phyloP scores from a whole-genome alignment of 257 asterid species.

The Gentiana dahurica region DNA sequence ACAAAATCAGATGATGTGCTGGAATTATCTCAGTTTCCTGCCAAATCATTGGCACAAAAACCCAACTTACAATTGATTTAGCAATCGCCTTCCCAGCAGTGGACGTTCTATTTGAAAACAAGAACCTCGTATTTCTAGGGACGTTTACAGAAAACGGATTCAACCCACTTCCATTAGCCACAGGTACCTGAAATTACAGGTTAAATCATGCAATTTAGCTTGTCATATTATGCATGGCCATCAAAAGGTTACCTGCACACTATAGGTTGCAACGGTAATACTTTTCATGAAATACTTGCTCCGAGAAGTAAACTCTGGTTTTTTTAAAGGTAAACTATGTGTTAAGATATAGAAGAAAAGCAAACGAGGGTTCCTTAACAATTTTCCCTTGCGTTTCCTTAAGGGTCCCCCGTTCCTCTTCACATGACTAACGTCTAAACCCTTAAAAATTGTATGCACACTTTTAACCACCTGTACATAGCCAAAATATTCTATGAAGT shows the following conservation, averaged over 20 bases:
- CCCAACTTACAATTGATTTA: slow-evolving; percentile 73
- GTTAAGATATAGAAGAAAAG: too few species aligned
- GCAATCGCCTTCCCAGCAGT: slow-evolving; percentile 90
- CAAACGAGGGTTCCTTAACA: too few species aligned
- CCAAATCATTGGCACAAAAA: not conserved
- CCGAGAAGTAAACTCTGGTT: too few species aligned
- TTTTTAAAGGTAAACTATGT: too few species aligned
- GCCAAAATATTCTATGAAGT: too few species aligned
- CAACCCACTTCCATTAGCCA: slow-evolving; percentile 89
- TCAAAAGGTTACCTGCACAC: not conserved
- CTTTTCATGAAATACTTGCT: too few species aligned
- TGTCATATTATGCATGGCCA: not conserved
- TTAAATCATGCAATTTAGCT: slow-evolving; percentile 8
- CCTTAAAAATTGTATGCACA: too few species aligned
- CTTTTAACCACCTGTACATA: too few species aligned
- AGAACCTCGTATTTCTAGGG: slow-evolving; percentile 82
- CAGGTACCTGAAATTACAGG: slow-evolving; percentile 76
- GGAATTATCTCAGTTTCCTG: not conserved
- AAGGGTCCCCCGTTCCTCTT: too few species aligned
- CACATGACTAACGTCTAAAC: too few species aligned
- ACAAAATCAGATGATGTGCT: slow-evolving; percentile 13
- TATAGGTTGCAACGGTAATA: too few species aligned
- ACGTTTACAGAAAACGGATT: slow-evolving; percentile 84
- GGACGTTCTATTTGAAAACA: slow-evolving; percentile 64
- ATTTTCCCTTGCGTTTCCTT: too few species aligned